Conservation (phyloP, 768 basidiomycete species). For the Pulveroboletus sp. region DNA sequence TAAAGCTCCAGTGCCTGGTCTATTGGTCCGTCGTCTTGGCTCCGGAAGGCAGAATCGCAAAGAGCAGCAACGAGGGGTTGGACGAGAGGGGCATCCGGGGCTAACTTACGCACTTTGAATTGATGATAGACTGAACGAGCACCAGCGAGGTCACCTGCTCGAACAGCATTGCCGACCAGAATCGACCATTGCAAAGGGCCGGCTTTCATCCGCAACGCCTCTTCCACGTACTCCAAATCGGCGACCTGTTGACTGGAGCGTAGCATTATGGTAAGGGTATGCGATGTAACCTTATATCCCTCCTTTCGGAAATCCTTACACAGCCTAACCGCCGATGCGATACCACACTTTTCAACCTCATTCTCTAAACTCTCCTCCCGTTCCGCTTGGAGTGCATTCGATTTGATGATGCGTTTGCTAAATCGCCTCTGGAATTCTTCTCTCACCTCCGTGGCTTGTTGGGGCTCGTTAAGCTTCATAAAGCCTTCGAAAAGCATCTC, state of each 20-base stretch:
- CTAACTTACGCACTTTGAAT: constrained; percentile 39
- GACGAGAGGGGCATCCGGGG: constrained; percentile 47
- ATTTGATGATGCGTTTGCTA: constrained; percentile 25
- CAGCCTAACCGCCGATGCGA: constrained; percentile 32
- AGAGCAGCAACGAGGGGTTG: constrained; percentile 52
- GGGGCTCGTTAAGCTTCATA: constrained; percentile 33
- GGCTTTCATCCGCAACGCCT: constrained; percentile 37
- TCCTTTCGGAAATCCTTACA: constrained; percentile 31
- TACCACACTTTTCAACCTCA: constrained; percentile 32
- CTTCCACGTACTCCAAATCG: constrained; percentile 41
- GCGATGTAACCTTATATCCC: constrained; percentile 30
- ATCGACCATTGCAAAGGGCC: constrained; percentile 48
- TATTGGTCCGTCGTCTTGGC: constrained; percentile 39
- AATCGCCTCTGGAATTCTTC: constrained; percentile 35
- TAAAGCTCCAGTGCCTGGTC: constrained; percentile 54
- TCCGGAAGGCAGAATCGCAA: constrained; percentile 35
- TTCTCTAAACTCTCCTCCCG: constrained; percentile 28
- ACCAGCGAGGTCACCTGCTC: constrained; percentile 31
- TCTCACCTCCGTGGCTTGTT: constrained; percentile 37
- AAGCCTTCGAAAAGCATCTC: constrained; percentile 41
- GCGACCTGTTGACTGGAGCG: constrained; percentile 35
- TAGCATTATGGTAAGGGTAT: constrained; percentile 40
- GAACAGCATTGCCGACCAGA: constrained; percentile 49
- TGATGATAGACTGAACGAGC: constrained; percentile 50
- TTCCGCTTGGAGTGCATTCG: constrained; percentile 24